Evolutionary conservation across 306 rosid species (phyloP), one percentile per base, ranked within the genome.

Genomic region (Inga laurina): DNA sequence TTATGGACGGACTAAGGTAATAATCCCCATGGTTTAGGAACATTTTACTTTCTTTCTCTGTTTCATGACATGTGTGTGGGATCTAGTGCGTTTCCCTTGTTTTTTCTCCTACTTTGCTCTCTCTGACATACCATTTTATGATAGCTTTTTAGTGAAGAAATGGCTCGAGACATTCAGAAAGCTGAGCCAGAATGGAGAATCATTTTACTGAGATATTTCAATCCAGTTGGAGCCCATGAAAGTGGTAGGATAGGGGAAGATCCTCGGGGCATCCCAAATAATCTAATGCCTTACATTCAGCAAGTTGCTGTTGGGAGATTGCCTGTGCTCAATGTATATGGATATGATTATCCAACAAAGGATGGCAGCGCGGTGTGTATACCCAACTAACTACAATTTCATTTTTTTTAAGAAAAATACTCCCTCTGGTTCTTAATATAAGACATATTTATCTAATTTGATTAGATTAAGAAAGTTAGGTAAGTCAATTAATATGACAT

Each of bases 141-240:
- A 57, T 73, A 92, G 96, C 93, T 93, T 81, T 89, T 88, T 79
- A 84, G 85, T 16, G 97, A 93, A 76, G 97, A 91, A 80, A 87
- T 91, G 21, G 97, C 91, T 45, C 84, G 90, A 43, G 97, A 92
- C 65, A 88, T 91, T 62, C 88, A 91, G 10, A 87, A 73, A 48
- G 97, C 97, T 0, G 97, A 91, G 74, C 79, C 87, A 34, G 93
- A 84, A 44, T 93, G 97, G 97, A 85, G 91, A 72, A 93, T 90
- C 49, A 87, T 93, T 49, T 62, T 92, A 59, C 80, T 93, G 70
- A 88, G 97, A 57, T 93, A 93, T 88, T 93, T 93, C 90, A 93
- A 93, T 49, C 97, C 97, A 7, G 97, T 93, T 10, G 97, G 97
- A 59, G 94, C 96, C 72, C 97, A 93, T 70, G 92, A 94, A 78